A percentile compares a stretch with the other conserved stretches of the same genome.
Conservation (phyloP, 2,329 filamentous ascomycete species). For the Diaporthe vaccinii region DNA sequence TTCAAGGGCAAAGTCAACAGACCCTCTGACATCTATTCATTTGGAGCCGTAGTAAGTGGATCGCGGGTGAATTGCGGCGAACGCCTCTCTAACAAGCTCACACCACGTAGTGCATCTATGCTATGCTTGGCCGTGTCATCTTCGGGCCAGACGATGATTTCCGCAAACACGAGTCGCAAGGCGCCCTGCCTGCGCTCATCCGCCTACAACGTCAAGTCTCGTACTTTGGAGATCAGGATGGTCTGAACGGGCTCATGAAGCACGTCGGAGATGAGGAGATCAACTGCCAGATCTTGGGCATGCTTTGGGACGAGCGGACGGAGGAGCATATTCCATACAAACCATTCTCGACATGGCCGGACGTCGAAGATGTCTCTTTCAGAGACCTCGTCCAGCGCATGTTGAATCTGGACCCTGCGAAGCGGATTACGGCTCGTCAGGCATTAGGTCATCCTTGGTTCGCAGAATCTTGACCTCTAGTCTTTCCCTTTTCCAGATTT, state of each 20-base stretch:
- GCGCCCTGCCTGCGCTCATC: neutral
- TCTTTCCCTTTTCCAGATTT: neutral
- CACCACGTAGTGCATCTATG: neutral
- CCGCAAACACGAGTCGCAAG: neutral
- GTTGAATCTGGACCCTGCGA: conserved; percentile 6
- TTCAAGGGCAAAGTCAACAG: conserved; percentile 10
- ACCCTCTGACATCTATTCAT: conserved; percentile 2
- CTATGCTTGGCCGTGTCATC: conserved; percentile 4
- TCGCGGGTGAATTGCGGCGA: too few species aligned
- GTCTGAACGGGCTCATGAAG: neutral
- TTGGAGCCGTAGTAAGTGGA: conserved; percentile 3
- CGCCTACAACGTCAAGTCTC: conserved; percentile 5
- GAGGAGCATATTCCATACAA: neutral
- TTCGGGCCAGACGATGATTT: conserved; percentile 6
- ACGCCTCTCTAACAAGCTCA: neutral
- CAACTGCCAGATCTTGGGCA: conserved; percentile 3
- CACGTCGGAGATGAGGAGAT: neutral
- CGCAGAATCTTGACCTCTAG: neutral
- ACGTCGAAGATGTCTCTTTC: neutral
- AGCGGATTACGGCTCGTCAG: conserved; percentile 1
- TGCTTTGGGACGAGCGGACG: conserved; percentile 8
- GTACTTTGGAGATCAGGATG: neutral
- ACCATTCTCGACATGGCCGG: neutral
- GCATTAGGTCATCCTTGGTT: conserved; percentile 12
- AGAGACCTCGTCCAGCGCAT: neutral